Base-by-base conservation (phyloP, 2,329 filamentous ascomycete species). In the Leptographium lundbergii region DNA sequence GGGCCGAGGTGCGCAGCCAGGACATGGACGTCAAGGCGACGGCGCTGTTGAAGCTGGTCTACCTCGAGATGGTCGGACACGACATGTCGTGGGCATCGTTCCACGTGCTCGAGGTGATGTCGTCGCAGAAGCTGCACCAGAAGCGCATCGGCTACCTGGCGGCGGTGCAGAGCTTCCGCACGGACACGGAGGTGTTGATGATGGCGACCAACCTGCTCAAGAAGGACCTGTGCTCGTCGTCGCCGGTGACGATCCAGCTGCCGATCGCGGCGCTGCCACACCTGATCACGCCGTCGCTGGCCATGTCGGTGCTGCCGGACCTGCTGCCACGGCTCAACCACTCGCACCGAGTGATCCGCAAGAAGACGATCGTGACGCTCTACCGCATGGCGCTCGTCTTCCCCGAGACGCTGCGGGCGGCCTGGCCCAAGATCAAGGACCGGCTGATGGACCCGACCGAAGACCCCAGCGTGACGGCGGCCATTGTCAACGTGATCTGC, bases 61-160 rank as follows among this genome's bases (percentile, higher is more conserved):
- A 99, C 71, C 83, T 99, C 65, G 94, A 99, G 72, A 99, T 99
- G 94, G 91, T 97, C 66, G 94, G 94, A 17, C 89, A 97, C 71
- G 94, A 97, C 73, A 99, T 99, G 94, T 96, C 92, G 3, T 99
- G 94, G 94, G 94, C 94, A 4, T 91, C 91, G 14, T 99, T 99
- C 74, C 89, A 99, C 71, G 92, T 97, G 57, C 85, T 99, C 54
- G 94, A 99, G 75, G 94, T 99, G 74, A 99, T 99, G 94, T 95
- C 91, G 45, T 95, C 90, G 47, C 80, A 87, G 54, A 97, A 96
- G 71, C 95, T 95, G 71, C 81, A 91, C 65, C 92, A 96, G 73
- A 99, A 99, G 74, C 82, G 92, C 64, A 90, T 96, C 52, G 94
- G 92, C 60, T 99, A 99, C 71, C 79, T 99, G 24, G 92, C 88